These are phyloP conservation scores for Pelargonium fulgidum DNA, from an alignment of 441 rosid species.

Conservation along the genomic window DNA sequence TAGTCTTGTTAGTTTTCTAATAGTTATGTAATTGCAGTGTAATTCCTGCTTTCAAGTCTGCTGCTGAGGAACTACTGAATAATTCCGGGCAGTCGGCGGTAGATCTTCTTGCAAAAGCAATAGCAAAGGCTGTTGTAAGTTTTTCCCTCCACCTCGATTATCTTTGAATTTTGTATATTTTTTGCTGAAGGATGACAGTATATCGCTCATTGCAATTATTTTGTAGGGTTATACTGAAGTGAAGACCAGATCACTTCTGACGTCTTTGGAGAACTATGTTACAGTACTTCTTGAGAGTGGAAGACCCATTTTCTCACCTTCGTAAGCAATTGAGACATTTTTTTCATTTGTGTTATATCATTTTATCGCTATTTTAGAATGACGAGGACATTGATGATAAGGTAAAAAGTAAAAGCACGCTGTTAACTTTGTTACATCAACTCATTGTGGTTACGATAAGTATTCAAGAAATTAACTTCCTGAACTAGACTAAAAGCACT, in stretches of 20 bases:
- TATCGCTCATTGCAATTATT: constrained; percentile 7
- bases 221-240: constrained; percentile 80
- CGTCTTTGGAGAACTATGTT: constrained; percentile 79
- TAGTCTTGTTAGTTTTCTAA: too few species aligned
- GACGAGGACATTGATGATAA: too few species aligned
- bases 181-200: not conserved
- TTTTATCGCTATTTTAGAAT: not conserved
- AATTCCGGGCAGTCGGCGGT: constrained; percentile 67
- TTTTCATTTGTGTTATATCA: not conserved
- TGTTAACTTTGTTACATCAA: too few species aligned
- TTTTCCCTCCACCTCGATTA: not conserved
- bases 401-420: not conserved
- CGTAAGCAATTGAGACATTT: constrained; percentile 65
- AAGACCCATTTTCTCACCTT: constrained; percentile 49
- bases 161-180: not conserved
- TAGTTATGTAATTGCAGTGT: constrained; percentile 46
- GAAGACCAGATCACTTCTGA: constrained; percentile 72
- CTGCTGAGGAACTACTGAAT: constrained; percentile 65
- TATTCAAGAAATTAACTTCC: not conserved
- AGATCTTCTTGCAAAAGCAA: constrained; percentile 80
- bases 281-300: constrained; percentile 65
- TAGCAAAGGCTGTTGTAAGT: constrained; percentile 75
- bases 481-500: not conserved
- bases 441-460: too few species aligned
- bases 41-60: constrained; percentile 72